Percentiles rank a stretch among this genome's conserved stretches.
These are phyloP conservation scores for Eutrema yunnanense DNA, from an alignment of 345 rosid species.

Conservation along the genomic window DNA sequence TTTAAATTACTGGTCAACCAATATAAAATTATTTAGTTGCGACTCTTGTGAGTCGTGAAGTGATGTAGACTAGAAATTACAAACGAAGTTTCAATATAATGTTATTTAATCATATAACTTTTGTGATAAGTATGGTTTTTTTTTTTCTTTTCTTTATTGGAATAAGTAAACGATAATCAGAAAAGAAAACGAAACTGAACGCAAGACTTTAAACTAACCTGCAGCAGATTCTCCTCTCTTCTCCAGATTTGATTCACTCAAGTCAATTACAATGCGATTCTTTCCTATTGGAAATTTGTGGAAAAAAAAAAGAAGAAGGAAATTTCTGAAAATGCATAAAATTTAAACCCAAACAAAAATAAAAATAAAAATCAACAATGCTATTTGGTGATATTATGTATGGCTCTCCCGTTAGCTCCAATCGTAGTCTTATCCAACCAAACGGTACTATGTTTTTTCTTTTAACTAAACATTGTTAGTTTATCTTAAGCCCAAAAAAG, in stretches of 20 bases:
- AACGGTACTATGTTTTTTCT: not conserved
- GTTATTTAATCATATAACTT: not conserved
- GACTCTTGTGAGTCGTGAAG: conserved; percentile 8
- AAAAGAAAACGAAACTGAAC: not conserved
- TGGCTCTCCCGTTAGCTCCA: conserved; percentile 15
- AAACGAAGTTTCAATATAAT: conserved; percentile 17
- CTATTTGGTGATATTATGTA: not conserved
- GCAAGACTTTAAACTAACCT: conserved; percentile 4
- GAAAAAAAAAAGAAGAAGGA: too few relatives aligned
- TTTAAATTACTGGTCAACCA: not conserved
- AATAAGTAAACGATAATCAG: not conserved
- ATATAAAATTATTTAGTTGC: not conserved
- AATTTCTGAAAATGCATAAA: not conserved
- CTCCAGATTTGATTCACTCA: not conserved
- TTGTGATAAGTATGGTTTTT: not conserved
- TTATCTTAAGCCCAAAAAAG: not conserved
- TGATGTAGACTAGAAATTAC: conserved; percentile 14
- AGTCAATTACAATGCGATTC: not conserved
- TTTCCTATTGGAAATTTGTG: not conserved
- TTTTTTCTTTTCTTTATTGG: not conserved
- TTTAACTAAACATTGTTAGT: not conserved
- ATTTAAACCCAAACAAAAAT: not conserved
- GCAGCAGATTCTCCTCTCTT: not conserved
- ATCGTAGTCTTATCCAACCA: conserved; percentile 26
- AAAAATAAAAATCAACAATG: not conserved